These are phyloP conservation scores for Hagleromyces aurorensis DNA, from an alignment of 805 yeast species.

Conservation along the genomic window DNA sequence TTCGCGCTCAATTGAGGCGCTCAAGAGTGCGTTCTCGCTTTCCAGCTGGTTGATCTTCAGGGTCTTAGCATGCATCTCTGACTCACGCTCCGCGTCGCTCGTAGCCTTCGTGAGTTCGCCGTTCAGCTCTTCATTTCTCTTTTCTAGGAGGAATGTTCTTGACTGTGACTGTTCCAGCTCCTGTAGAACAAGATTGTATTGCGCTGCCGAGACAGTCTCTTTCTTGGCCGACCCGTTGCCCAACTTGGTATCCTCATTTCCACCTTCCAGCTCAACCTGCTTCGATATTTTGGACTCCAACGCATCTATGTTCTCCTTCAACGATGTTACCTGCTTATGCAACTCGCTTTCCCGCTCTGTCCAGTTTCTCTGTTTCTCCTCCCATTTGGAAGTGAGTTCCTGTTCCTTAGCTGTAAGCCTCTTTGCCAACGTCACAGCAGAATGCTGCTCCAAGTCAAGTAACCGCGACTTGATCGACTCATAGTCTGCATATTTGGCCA, in stretches of 20 bases:
- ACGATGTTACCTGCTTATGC: slow-evolving; percentile 41
- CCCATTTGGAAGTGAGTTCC: slow-evolving; percentile 57
- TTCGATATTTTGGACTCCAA: slow-evolving; percentile 61
- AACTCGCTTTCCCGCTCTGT: slow-evolving; percentile 45
- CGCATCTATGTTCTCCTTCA: slow-evolving; percentile 53
- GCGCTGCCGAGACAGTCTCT: slow-evolving; percentile 38
- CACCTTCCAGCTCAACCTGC: slow-evolving; percentile 37
- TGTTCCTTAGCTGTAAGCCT: slow-evolving; percentile 64
- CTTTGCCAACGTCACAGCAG: slow-evolving; percentile 46
- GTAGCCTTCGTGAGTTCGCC: slow-evolving; percentile 52
- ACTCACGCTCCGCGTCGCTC: slow-evolving; percentile 37
- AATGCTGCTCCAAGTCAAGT: slow-evolving; percentile 49
- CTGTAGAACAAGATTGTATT: slow-evolving; percentile 55
- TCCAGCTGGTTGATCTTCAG: slow-evolving; percentile 46
- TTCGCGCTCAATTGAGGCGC: slow-evolving; percentile 27
- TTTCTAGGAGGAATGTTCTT: slow-evolving; percentile 63
- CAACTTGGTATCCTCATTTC: slow-evolving; percentile 20
- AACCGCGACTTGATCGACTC: slow-evolving; percentile 62
- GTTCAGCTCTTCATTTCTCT: slow-evolving; percentile 67
- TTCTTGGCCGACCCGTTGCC: slow-evolving; percentile 2
- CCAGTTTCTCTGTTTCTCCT: slow-evolving; percentile 73
- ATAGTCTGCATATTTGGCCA: slow-evolving; percentile 66
- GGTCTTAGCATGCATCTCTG: slow-evolving; percentile 34
- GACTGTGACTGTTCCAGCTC: slow-evolving; percentile 68
- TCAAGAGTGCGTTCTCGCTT: slow-evolving; percentile 52